Conservation (phyloP, 352 stramenopile species). For the Globisporangium nagaii region DNA sequence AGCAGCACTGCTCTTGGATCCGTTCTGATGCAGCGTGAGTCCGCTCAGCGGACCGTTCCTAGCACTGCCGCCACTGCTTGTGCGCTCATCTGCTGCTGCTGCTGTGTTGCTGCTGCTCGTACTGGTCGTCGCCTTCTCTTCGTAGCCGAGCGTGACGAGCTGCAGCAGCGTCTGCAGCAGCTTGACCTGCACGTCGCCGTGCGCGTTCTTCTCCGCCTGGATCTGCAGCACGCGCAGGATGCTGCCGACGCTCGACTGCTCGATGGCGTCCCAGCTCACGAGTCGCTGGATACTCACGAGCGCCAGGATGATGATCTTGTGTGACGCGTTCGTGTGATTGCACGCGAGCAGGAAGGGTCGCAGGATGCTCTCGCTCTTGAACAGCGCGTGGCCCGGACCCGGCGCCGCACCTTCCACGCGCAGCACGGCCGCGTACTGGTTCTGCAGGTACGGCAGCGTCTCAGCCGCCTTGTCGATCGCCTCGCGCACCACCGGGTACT, state of each 20-base stretch:
- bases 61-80: background rate
- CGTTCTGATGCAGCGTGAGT: constrained; percentile 16
- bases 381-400: constrained; percentile 87
- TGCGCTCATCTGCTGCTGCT: background rate
- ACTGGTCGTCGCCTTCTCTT: constrained; percentile 28
- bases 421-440: constrained; percentile 90
- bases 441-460: constrained; percentile 90
- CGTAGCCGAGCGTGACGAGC: constrained; percentile 76
- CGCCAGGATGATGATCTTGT: constrained; percentile 92
- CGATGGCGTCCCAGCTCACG: constrained; percentile 94
- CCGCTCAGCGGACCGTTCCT: constrained; percentile 9
- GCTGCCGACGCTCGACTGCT: constrained; percentile 90
- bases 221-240: constrained; percentile 95
- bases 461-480: constrained; percentile 94
- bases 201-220: constrained; percentile 88
- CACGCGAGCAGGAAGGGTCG: constrained; percentile 95
- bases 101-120: background rate
- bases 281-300: constrained; percentile 94
- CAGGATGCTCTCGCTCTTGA: constrained; percentile 93
- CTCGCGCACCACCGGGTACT: constrained; percentile 94
- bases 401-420: constrained; percentile 62
- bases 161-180: constrained; percentile 86
- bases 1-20: background rate
- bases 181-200: constrained; percentile 86
- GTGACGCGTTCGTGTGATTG: constrained; percentile 95